A percentile compares a stretch with the other conserved stretches of the same genome.
Conservation (phyloP, 2,329 filamentous ascomycete species). For the Fusarium musae region DNA sequence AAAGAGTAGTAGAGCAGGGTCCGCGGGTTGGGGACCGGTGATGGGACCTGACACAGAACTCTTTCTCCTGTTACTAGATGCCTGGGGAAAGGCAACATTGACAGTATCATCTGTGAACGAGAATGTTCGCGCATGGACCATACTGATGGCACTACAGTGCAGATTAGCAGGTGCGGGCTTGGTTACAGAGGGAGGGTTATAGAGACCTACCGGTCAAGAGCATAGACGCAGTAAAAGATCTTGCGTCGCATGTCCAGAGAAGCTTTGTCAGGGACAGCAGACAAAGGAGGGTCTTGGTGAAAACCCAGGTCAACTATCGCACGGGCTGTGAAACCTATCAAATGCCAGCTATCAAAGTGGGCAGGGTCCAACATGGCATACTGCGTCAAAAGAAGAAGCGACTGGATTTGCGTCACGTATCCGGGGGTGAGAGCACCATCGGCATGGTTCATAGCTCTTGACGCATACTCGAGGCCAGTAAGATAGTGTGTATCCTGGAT, state of each 20-base stretch:
- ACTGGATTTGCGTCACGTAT: constrained; percentile 86
- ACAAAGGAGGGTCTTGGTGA: constrained; percentile 87
- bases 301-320: constrained; percentile 90
- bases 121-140: constrained; percentile 87
- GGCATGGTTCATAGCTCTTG: constrained; percentile 77
- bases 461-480: constrained; percentile 66
- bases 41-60: constrained; percentile 56
- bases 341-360: constrained; percentile 93
- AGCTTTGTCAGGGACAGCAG: constrained; percentile 73
- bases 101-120: constrained; percentile 93
- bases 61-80: constrained; percentile 55
- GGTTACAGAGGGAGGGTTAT: no score
- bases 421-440: constrained; percentile 88
- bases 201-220: constrained; percentile 79
- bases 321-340: constrained; percentile 89
- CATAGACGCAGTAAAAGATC: constrained; percentile 91
- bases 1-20: constrained; percentile 81
- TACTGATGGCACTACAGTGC: constrained; percentile 77
- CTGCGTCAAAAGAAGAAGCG: constrained; percentile 84
- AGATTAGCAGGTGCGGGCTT: constrained; percentile 31
- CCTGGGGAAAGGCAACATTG: constrained; percentile 79
- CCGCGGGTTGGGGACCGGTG: constrained; percentile 62
- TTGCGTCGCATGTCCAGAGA: constrained; percentile 81
- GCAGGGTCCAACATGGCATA: constrained; percentile 91
- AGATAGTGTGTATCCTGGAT: constrained; percentile 72